Percentiles rank a stretch among this genome's conserved stretches.
Evolutionary conservation across 176 grass and related monocot species (phyloP).

Genomic region (Zea luxurians): DNA sequence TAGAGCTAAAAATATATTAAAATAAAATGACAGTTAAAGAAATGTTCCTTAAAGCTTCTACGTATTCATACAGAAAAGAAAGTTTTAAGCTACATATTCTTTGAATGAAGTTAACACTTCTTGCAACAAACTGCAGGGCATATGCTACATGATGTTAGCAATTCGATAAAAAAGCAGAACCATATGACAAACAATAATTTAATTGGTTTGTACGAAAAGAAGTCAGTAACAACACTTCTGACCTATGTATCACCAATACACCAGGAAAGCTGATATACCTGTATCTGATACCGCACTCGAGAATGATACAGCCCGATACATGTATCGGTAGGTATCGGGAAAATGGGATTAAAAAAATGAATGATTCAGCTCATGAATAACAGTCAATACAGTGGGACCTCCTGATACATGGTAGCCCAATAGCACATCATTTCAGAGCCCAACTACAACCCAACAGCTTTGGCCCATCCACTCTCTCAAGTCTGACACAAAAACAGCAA

Average conservation of each 20-base stretch:
- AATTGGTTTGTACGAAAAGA: not conserved
- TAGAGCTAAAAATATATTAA: conserved; percentile 11
- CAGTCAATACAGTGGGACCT: not conserved
- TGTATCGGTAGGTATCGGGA: not conserved
- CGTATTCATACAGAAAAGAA: conserved; percentile 16
- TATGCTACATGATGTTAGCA: not conserved
- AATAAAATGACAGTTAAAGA: conserved; percentile 8
- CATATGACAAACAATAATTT: not conserved
- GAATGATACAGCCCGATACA: not conserved
- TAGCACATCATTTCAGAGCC: not conserved
- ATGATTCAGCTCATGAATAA: not conserved
- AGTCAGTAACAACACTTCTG: not conserved
- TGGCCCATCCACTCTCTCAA: not conserved
- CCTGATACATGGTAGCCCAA: not conserved
- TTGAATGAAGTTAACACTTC: conserved; percentile 24
- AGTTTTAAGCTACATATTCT: conserved; percentile 22
- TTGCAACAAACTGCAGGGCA: conserved; percentile 4
- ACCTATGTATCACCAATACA: not conserved
- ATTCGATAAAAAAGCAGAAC: conserved; percentile 28
- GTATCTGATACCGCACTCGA: not conserved
- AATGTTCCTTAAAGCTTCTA: not conserved
- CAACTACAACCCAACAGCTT: not conserved
- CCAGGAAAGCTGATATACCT: not conserved
- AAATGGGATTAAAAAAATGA: not conserved
- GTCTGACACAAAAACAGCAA: not conserved